Evolutionary conservation across 225 moss, liverwort and hornwort species (phyloP).

Genomic region (Sphagnum tenellum): DNA sequence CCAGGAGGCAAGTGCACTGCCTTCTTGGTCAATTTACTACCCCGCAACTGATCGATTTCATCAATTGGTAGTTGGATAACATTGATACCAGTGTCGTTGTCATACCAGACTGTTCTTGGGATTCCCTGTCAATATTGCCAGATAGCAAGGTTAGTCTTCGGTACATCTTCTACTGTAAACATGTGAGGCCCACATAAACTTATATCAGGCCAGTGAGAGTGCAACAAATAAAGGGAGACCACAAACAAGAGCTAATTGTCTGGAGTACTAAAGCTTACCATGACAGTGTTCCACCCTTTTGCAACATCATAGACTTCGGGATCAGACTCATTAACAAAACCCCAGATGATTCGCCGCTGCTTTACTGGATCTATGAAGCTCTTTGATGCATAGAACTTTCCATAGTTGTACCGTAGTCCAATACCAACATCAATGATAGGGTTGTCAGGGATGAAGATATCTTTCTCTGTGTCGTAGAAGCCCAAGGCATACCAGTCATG

Average conservation of each 20-base stretch:
- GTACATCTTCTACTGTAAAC: no score
- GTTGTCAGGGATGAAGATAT: constrained; percentile 27
- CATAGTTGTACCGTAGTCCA: constrained; percentile 64
- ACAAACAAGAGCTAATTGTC: no score
- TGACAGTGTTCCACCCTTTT: constrained; percentile 42
- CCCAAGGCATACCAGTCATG: constrained; percentile 64
- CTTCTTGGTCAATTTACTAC: constrained; percentile 1
- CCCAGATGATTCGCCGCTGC: constrained; percentile 48
- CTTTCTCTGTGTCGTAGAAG: constrained; percentile 23
- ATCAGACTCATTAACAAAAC: constrained; percentile 73
- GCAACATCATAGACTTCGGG: constrained; percentile 39
- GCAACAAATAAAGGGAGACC: no score
- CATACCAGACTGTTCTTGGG: constrained; percentile 36
- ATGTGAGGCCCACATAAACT: no score
- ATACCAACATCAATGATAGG: constrained; percentile 32
- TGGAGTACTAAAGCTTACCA: no score
- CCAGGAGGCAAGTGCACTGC: constrained; percentile 10
- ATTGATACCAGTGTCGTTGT: constrained; percentile 20
- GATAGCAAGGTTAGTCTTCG: no score
- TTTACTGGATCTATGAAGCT: constrained; percentile 46
- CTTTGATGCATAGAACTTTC: constrained; percentile 85
- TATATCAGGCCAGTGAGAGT: no score
- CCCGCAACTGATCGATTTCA: constrained; percentile 24
- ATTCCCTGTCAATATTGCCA: constrained; percentile 17
- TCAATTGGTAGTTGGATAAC: constrained; percentile 37